Evolutionary conservation across 495 filamentous ascomycete species (phyloP), one percentile per base, ranked within the genome.

Genomic region (Echria macrotheca): DNA sequence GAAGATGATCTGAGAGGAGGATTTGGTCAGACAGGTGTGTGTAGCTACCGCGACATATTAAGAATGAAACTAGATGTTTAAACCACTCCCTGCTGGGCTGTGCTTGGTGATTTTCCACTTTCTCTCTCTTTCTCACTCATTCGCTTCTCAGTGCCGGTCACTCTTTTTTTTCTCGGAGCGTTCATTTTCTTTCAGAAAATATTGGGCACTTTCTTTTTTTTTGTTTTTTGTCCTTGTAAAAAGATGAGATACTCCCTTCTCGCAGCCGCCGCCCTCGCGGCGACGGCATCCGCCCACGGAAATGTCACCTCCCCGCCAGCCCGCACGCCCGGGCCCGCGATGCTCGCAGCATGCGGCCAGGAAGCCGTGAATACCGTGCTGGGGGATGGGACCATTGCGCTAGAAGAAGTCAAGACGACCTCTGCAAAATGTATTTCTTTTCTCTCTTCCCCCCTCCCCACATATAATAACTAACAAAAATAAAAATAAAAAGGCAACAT

Each of bases 261-360:
- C 37, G 29, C 62, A 47, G 54, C 77, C 39, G 69, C 74, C 42
- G 63, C 67, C 55, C 33, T 42, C 51, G 66, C 12, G 22, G 18
- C 75, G 52, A 64, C 75, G 49, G 81, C 74, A 56, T 70, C 76
- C 15, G 76, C 69, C 49, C 83, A 86, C 67, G 82, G 82, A 46
- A 78, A 78, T 63, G 76, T 86, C 61, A 72, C 72, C 51, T 69
- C 60, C 32, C 84, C 84, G 0, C 60, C 71, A 0, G 67, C 75
- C 44, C 81, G 82, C 50, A 68, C 74, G 50, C 79, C 81, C n/a
- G 82, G 82, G 12, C 44, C 73, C 19, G 79, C 82, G 28, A 80
- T 83, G 65, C 51, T 68, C 24, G 57, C 72, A 2, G 75, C 77
- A 31, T 87, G 84, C 56, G 82, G 84, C 14, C 64, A 72, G 47